phyloP scores from a whole-genome alignment of 2,329 filamentous ascomycete species.

The Bipolaris zeicola region DNA sequence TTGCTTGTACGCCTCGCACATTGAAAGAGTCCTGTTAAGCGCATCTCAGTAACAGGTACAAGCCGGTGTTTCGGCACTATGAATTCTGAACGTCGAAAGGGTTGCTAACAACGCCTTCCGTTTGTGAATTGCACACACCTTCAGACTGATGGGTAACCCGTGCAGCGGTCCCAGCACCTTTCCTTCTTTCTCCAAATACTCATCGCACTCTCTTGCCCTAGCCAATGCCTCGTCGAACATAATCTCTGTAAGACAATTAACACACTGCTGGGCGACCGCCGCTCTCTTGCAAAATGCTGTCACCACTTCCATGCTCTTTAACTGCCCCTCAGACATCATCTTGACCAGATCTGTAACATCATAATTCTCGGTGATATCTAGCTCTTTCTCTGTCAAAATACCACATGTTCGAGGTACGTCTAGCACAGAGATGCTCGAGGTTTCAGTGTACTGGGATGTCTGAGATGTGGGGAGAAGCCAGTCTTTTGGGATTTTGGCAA shows the following conservation, averaged over 20 bases:
- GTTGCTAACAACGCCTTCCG: background rate
- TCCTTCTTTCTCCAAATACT: constrained; percentile 44
- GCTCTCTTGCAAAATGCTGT: constrained; percentile 61
- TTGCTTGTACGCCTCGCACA: constrained; percentile 62
- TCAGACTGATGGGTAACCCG: constrained; percentile 62
- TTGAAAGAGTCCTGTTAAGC: constrained; percentile 62
- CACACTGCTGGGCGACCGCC: constrained; percentile 63
- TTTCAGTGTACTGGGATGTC: constrained; percentile 24
- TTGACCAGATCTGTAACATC: constrained; percentile 42
- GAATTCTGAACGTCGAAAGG: background rate
- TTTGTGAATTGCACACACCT: constrained; percentile 37
- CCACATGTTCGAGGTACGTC: constrained; percentile 39
- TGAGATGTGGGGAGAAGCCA: constrained; percentile 40
- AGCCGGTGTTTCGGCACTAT: background rate
- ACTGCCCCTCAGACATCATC: constrained; percentile 28
- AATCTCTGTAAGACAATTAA: constrained; percentile 54
- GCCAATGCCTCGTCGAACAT: constrained; percentile 51
- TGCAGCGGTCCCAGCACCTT: constrained; percentile 58
- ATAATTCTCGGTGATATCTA: constrained; percentile 44
- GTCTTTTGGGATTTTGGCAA: constrained; percentile 38
- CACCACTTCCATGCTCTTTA: constrained; percentile 52
- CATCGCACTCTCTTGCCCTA: constrained; percentile 48
- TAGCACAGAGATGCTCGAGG: constrained; percentile 33
- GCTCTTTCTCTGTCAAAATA: constrained; percentile 39
- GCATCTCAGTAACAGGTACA: background rate